Evolutionary conservation across 257 asterid genomes (phyloP), one percentile per base, ranked within the genome.

Genomic region (Solanum neorickii): DNA sequence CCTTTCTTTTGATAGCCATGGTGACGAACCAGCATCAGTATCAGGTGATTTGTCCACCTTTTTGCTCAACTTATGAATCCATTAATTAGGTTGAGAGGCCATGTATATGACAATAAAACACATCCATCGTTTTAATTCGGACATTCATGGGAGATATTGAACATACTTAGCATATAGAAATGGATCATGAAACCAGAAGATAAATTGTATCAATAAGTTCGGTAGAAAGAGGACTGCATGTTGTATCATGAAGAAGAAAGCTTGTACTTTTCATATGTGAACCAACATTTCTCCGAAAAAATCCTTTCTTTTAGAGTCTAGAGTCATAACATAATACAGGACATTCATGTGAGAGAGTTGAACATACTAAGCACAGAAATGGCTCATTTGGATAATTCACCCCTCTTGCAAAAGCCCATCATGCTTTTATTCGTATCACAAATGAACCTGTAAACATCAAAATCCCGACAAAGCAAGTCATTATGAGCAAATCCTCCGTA

Each of bases 371-470:
- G 70, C 68, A 73, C 60, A 66, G 62, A 83, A 62, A 41, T 47
- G 25, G 86, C 73, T 47, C 42, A 35, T 13, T 75, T 65, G 87
- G 86, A 77, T 59, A 73, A 88, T 47, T 70, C 44, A 37, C 72
- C 25, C 60, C 83, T 60, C 31, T 46, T 68, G 31, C 75, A 37
- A 29, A 33, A 47, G 88, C 73, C 83, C 77, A 23, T 93, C 93
- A 94, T 86, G 95, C 96, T 91, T 94, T 94, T 74, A 94, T 90
- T 49, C 96, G 94, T 35, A 94, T 75, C 86, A 94, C 95, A 72
- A 94, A 94, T 18, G 98, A 94, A 91, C 98, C 98, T 94, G 94
- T 83, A 59, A 59, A 82, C 77, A 85, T 56, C 59, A 70, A 76
- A 56, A 80, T 70, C 56, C 75, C 76, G 12, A 87, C 31, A 69